Evolutionary conservation across 2,329 filamentous ascomycete genomes (phyloP).

Genomic region (Huntiella bhutanensis): DNA sequence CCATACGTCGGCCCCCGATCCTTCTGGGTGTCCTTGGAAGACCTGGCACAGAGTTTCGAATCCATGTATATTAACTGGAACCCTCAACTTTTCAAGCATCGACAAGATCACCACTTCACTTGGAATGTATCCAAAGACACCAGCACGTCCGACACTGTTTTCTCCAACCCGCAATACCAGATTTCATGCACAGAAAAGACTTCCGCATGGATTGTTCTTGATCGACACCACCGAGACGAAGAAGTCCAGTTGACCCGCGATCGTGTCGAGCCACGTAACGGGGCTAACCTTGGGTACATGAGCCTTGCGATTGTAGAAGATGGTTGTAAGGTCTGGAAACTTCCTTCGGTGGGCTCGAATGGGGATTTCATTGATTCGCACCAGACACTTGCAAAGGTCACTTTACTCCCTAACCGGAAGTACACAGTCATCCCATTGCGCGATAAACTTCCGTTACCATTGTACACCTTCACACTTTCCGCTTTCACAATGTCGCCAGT

Average conservation of each 20-base stretch:
- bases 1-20: constrained; percentile 27
- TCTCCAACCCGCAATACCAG: constrained; percentile 54
- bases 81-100: constrained; percentile 57
- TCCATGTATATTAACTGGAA: constrained; percentile 98
- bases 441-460: constrained; percentile 52
- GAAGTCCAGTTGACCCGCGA: constrained; percentile 32
- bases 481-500: constrained; percentile 53
- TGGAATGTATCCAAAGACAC: constrained; percentile 46
- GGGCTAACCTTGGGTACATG: constrained; percentile 55
- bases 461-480: constrained; percentile 74
- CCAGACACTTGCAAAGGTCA: constrained; percentile 65
- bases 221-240: constrained; percentile 62
- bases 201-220: constrained; percentile 66
- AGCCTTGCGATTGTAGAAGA: constrained; percentile 63
- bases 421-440: constrained; percentile 55
- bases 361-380: constrained; percentile 87
- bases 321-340: constrained; percentile 55
- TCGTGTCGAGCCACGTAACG: neutral
- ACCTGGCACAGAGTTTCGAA: constrained; percentile 80
- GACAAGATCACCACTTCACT: constrained; percentile 76
- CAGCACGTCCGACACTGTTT: constrained; percentile 34
- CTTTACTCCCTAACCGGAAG: constrained; percentile 20
- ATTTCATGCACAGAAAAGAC: constrained; percentile 39
- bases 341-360: constrained; percentile 50
- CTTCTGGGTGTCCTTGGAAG: constrained; percentile 84